Evolutionary conservation across 371 early-diverging fungal genomes (phyloP), one percentile per base, ranked within the genome.

Genomic region (Basidiobolus meristosporus): DNA sequence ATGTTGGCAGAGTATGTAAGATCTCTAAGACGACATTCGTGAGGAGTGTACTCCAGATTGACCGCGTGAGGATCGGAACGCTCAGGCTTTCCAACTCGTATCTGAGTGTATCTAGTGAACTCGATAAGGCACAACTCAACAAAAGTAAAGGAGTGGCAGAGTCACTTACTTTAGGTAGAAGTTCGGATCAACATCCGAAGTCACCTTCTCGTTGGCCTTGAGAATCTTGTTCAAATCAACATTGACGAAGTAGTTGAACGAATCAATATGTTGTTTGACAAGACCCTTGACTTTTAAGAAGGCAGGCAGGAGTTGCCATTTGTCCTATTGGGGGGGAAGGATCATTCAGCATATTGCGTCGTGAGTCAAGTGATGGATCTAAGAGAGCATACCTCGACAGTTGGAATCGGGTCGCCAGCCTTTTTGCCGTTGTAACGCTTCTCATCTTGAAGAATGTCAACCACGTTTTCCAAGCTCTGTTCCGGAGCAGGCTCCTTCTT

Each of bases 211-310:
- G 61, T 98, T 98, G 7, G 98, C 95, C 49, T 75, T 66, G 41
- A 99, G 68, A 47, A 99, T 98, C 50, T 89, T 83, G 53, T 88
- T 77, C 45, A 99, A 62, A 45, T 97, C 99, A 14, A 82, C 78
- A 47, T 92, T 78, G 50, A 99, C 70, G 64, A 99, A 99, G 59
- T 97, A 95, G 68, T 99, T 93, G 69, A 92, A 99, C 0, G 99
- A 99, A 57, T 98, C 98, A 44, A 98, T 77, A 56, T 99, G 99
- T 60, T 99, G 99, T 58, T 99, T 91, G 43, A 98, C 88, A 26
- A 99, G 80, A 47, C 99, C 99, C 54, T 96, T 98, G 33, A 95
- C 88, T 55, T 87, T 83, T 26, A 99, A 64, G 58, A 95, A 99
- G 0, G 91, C 87, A 7, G 98, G 95, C 26, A 98, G 63, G n/a